Conservation (phyloP, 116 monocot species). For the Iris pallida region DNA sequence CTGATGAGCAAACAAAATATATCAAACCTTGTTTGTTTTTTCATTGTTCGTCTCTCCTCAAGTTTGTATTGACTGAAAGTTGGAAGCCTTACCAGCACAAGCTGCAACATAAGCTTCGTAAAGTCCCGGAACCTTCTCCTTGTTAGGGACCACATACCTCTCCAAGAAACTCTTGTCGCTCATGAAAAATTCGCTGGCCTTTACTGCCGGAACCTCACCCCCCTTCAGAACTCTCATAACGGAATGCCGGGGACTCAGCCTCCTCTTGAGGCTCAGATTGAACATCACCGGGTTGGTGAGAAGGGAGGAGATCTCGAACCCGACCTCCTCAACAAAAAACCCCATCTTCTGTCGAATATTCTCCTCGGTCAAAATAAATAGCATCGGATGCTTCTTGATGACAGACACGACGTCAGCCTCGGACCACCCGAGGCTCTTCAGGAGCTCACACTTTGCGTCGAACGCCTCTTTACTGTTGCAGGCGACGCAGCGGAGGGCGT, state of each 20-base stretch:
- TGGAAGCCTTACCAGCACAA: too few relatives aligned
- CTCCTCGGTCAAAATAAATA: not conserved
- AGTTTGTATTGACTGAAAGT: too few relatives aligned
- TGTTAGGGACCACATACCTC: too few relatives aligned
- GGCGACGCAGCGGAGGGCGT: not conserved
- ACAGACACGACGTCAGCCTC: not conserved
- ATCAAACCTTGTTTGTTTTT: too few relatives aligned
- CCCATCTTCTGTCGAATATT: not conserved
- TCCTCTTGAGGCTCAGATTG: conserved; percentile 8
- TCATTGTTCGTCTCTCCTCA: too few relatives aligned
- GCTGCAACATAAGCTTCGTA: too few relatives aligned
- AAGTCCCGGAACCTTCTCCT: too few relatives aligned
- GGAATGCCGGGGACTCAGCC: conserved; percentile 4
- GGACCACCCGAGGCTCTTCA: conserved; percentile 13
- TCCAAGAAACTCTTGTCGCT: too few relatives aligned
- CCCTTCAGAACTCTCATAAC: not conserved
- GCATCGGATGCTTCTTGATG: not conserved
- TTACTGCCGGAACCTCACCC: too few relatives aligned
- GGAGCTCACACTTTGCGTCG: not conserved
- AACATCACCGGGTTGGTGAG: not conserved
- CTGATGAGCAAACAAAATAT: too few relatives aligned
- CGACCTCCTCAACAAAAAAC: conserved; percentile 9
- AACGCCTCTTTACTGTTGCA: not conserved
- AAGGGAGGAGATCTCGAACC: not conserved
- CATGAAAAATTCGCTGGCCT: too few relatives aligned